Conservation (phyloP, 2,329 filamentous ascomycete species). For the Ceratocystis cacaofunesta region DNA sequence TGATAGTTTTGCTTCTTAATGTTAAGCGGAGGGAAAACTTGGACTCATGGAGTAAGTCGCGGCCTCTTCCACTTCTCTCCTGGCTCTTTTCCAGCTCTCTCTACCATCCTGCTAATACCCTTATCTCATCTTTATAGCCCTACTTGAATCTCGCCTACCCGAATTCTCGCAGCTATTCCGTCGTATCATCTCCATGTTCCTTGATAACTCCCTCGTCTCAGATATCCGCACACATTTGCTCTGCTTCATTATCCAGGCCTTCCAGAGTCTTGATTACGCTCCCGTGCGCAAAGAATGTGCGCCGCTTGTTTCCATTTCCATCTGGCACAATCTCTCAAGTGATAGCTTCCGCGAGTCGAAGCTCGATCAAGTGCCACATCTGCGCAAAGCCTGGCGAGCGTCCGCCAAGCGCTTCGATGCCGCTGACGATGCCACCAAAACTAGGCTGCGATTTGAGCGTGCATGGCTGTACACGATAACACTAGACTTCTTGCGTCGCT, state of each 20-base stretch:
- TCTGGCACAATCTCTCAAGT: conserved; percentile 84
- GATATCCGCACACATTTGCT: conserved; percentile 68
- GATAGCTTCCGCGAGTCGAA: conserved; percentile 58
- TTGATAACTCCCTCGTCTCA: conserved; percentile 52
- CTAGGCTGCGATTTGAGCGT: conserved; percentile 73
- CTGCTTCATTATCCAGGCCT: conserved; percentile 77
- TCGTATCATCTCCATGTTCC: conserved; percentile 72
- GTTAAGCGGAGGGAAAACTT: conserved; percentile 78
- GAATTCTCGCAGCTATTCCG: conserved; percentile 85
- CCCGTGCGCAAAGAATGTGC: conserved; percentile 93
- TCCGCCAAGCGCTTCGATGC: conserved; percentile 74
- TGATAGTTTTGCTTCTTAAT: conserved; percentile 74
- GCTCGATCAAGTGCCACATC: conserved; percentile 55
- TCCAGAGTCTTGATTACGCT: conserved; percentile 80
- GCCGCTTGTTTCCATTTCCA: conserved; percentile 81
- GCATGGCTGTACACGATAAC: conserved; percentile 83
- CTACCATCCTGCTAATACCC: conserved; percentile 11
- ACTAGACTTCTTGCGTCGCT: conserved; percentile 61
- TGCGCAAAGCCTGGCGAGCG: conserved; percentile 84
- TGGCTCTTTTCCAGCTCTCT: not conserved
- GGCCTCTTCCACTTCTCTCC: not conserved
- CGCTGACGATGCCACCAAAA: conserved; percentile 64
- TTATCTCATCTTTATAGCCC: conserved; percentile 31
- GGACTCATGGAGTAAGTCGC: conserved; percentile 61
- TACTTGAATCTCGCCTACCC: conserved; percentile 61